These are phyloP conservation scores for Backusella parvicylindrica DNA, from an alignment of 192 early-diverging fungal genomes.

Conservation along the genomic window DNA sequence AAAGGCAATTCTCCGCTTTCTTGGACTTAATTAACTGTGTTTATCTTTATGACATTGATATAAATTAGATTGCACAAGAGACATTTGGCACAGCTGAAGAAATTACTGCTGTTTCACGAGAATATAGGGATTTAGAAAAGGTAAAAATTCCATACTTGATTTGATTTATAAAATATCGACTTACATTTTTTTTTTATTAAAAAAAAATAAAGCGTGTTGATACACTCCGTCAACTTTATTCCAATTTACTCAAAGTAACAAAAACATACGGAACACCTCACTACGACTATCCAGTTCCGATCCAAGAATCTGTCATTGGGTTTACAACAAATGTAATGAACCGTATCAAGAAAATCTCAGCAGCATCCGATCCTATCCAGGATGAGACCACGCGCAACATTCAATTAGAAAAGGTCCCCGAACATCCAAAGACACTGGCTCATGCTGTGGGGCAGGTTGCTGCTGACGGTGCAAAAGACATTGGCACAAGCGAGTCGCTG, in stretches of 20 bases:
- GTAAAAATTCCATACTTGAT: slow-evolving; percentile 32
- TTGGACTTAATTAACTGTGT: not conserved
- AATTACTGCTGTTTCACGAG: slow-evolving; percentile 83
- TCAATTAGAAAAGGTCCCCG: slow-evolving; percentile 24
- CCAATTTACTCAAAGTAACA: slow-evolving; percentile 60
- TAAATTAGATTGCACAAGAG: slow-evolving; percentile 42
- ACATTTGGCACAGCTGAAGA: slow-evolving; percentile 71
- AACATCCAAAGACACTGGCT: not conserved
- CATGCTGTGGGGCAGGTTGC: not conserved
- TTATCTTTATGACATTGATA: slow-evolving; percentile 44
- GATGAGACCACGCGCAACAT: slow-evolving; percentile 27
- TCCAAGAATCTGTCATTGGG: slow-evolving; percentile 65
- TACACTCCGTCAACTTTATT: slow-evolving; percentile 60
- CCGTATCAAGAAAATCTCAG: slow-evolving; percentile 47
- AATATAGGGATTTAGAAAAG: slow-evolving; percentile 85
- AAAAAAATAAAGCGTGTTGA: slow-evolving; percentile 62
- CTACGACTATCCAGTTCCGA: slow-evolving; percentile 64
- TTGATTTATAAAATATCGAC: not conserved
- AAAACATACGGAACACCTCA: slow-evolving; percentile 65
- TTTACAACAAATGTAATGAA: slow-evolving; percentile 63
- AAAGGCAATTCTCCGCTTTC: not conserved
- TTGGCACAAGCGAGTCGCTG: slow-evolving; percentile 71
- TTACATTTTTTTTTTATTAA: not conserved
- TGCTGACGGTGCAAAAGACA: slow-evolving; percentile 8
- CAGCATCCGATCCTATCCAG: slow-evolving; percentile 41